phyloP scores from a whole-genome alignment of 495 filamentous ascomycete species.

The Poronia punctata region DNA sequence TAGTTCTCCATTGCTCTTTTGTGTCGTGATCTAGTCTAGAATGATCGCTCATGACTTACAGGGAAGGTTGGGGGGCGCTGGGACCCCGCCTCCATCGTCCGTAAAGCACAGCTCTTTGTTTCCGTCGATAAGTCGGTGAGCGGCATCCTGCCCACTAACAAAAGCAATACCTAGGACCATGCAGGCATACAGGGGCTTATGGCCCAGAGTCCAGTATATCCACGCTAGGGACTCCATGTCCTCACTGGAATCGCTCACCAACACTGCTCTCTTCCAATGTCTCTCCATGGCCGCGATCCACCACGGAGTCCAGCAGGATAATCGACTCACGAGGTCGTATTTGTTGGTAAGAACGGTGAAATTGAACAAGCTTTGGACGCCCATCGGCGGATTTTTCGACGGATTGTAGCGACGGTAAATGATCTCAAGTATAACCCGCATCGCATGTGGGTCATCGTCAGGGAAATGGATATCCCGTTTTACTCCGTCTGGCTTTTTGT shows the following conservation, averaged over 20 bases:
- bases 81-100: background rate
- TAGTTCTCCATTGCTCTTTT: background rate
- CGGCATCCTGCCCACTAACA: background rate
- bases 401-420: background rate
- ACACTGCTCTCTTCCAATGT: background rate
- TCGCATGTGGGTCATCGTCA: conserved; percentile 6
- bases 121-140: conserved; percentile 1
- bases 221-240: conserved; percentile 4
- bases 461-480: conserved; percentile 1
- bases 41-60: conserved; percentile 3
- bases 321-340: conserved; percentile 5
- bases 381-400: background rate
- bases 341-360: conserved; percentile 4
- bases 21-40: background rate
- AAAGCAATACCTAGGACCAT: conserved; percentile 9
- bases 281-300: conserved; percentile 6
- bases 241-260: background rate
- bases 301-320: background rate
- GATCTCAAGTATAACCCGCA: conserved; percentile 4
- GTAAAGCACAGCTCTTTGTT: conserved; percentile 2
- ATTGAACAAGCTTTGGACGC: background rate
- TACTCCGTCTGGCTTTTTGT: background rate
- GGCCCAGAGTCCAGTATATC: conserved; percentile 8
- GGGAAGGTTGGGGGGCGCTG: conserved; percentile 1
- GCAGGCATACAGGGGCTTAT: conserved; percentile 6